Percentiles rank a stretch among this genome's conserved stretches.
phyloP scores from a whole-genome alignment of 495 filamentous ascomycete genomes.

The Penicillium taxi region DNA sequence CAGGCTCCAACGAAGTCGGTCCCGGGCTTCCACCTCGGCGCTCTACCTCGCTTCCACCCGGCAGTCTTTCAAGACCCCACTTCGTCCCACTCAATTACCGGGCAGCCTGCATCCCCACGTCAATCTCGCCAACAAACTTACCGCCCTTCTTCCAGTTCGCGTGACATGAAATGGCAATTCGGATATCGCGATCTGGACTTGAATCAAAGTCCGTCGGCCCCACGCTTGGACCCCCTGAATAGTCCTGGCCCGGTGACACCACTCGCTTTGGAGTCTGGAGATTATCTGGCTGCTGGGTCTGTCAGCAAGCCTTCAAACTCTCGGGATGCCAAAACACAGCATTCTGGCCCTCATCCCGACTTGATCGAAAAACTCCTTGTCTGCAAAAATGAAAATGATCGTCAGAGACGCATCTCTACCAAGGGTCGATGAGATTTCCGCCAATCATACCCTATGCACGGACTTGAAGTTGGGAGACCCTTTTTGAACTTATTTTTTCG shows the following conservation, averaged over 20 bases:
- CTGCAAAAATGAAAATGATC: slow-evolving; percentile 32
- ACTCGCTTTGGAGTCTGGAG: slow-evolving; percentile 54
- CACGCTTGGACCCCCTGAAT: slow-evolving; percentile 58
- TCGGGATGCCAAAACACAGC: slow-evolving; percentile 13
- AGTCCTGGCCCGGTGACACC: slow-evolving; percentile 75
- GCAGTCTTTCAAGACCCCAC: slow-evolving; percentile 36
- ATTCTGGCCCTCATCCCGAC: slow-evolving; percentile 24
- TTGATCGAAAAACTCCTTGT: slow-evolving; percentile 32
- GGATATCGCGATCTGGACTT: slow-evolving; percentile 35
- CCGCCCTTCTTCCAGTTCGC: slow-evolving; percentile 27
- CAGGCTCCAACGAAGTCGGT: slow-evolving; percentile 26
- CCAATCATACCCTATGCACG: slow-evolving; percentile 1
- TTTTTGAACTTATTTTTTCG: slow-evolving; percentile 1
- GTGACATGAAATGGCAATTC: slow-evolving; percentile 33
- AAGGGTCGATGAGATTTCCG: slow-evolving; percentile 26
- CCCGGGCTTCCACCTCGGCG: slow-evolving; percentile 34
- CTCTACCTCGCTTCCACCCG: slow-evolving; percentile 42
- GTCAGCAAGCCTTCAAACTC: slow-evolving; percentile 12
- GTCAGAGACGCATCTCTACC: slow-evolving; percentile 27
- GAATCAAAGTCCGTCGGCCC: slow-evolving; percentile 48
- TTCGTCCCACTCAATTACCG: slow-evolving; percentile 11
- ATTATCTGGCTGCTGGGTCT: slow-evolving; percentile 44
- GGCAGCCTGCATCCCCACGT: slow-evolving; percentile 25
- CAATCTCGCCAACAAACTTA: slow-evolving; percentile 29
- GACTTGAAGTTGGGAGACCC: too few relatives aligned